These are phyloP conservation scores for Cutaneotrichosporon cavernicola DNA, from an alignment of 1,284 basidiomycete species.

Conservation along the genomic window DNA sequence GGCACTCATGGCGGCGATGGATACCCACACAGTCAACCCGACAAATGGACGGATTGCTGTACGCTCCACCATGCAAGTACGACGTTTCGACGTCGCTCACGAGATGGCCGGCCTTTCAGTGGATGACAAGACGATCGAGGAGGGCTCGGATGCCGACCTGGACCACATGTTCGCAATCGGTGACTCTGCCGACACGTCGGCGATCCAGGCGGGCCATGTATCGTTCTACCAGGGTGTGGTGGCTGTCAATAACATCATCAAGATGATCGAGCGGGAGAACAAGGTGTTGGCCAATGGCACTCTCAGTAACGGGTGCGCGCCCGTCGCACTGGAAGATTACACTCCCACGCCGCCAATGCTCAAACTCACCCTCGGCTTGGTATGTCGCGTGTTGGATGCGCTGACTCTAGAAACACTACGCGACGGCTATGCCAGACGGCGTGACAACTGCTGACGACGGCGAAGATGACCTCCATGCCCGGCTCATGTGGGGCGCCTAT, in stretches of 20 bases:
- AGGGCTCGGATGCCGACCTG: slow-evolving; percentile 19
- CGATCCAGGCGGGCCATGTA: slow-evolving; percentile 64
- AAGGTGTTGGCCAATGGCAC: not conserved
- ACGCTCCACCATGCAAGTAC: slow-evolving; percentile 60
- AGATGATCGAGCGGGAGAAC: slow-evolving; percentile 35
- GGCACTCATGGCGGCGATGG: slow-evolving; percentile 58
- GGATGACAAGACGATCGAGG: not conserved
- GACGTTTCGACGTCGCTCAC: not conserved
- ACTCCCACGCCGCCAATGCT: slow-evolving; percentile 62
- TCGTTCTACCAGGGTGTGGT: slow-evolving; percentile 62
- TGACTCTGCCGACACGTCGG: slow-evolving; percentile 53
- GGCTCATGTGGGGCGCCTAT: slow-evolving; percentile 54
- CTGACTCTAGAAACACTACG: slow-evolving; percentile 44
- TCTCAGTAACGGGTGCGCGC: not conserved
- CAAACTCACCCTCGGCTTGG: slow-evolving; percentile 67
- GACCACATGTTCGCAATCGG: slow-evolving; percentile 54
- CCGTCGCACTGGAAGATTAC: slow-evolving; percentile 59
- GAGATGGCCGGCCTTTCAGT: slow-evolving; percentile 12
- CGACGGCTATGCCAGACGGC: slow-evolving; percentile 57
- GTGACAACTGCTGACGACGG: slow-evolving; percentile 57
- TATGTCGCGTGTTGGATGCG: not conserved
- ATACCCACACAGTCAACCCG: slow-evolving; percentile 59
- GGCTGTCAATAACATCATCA: slow-evolving; percentile 51
- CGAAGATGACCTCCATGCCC: slow-evolving; percentile 57
- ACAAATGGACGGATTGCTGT: slow-evolving; percentile 58